These are phyloP conservation scores for Solanum tarapatanum DNA, from an alignment of 257 asterid genomes.

Conservation along the genomic window DNA sequence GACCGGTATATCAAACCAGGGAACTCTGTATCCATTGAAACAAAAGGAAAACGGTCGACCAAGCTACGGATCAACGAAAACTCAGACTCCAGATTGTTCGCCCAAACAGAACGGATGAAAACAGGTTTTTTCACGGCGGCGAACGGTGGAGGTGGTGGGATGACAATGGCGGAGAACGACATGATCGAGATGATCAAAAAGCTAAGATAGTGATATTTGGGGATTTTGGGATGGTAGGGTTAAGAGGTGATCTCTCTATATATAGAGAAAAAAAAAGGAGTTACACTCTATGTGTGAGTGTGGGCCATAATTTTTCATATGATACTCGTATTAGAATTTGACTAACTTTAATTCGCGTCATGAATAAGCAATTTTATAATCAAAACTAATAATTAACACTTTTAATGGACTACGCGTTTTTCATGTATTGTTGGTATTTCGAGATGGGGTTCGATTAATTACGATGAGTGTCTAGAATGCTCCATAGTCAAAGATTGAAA, in stretches of 20 bases:
- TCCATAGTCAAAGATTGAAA: too few relatives aligned
- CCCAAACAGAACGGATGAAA: slow-evolving; percentile 52
- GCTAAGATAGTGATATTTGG: background rate
- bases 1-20: slow-evolving; percentile 57
- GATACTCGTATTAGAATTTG: background rate
- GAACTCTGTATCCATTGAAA: slow-evolving; percentile 75
- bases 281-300: background rate
- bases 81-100: slow-evolving; percentile 38
- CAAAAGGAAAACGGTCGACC: slow-evolving; percentile 35
- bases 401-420: too few relatives aligned
- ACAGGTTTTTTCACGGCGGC: slow-evolving; percentile 9
- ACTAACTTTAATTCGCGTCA: background rate
- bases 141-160: slow-evolving; percentile 5
- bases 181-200: background rate
- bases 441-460: too few relatives aligned
- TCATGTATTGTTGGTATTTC: too few relatives aligned
- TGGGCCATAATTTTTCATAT: background rate
- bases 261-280: background rate
- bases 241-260: background rate
- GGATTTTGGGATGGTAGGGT: background rate
- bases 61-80: slow-evolving; percentile 32
- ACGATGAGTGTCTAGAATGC: background rate
- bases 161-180: slow-evolving; percentile 1
- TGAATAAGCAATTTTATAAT: too few relatives aligned
- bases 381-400: too few relatives aligned